These are phyloP conservation scores for Pseudopithomyces chartarum DNA, from an alignment of 2,329 filamentous ascomycete genomes.

Conservation along the genomic window DNA sequence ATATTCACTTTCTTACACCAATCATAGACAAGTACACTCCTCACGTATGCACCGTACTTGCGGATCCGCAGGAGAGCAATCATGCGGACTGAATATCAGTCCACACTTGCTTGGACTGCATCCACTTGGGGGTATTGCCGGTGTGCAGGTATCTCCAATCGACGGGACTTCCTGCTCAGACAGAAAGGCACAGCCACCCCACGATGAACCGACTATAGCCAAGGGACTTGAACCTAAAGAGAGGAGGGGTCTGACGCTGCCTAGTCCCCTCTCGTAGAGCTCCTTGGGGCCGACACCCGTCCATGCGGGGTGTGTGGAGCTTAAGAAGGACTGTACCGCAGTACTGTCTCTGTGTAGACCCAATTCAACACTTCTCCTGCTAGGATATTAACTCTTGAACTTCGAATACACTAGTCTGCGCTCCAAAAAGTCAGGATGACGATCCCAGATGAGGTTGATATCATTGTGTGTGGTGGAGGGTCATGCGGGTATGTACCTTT, in stretches of 20 bases:
- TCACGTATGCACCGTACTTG: constrained; percentile 18
- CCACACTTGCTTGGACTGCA: constrained; percentile 11
- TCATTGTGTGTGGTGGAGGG: constrained; percentile 78
- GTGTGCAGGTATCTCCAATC: constrained; percentile 14
- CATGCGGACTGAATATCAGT: constrained; percentile 11
- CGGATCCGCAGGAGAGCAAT: constrained; percentile 38
- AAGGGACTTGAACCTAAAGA: constrained; percentile 19
- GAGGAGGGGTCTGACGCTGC: constrained; percentile 18
- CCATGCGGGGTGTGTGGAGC: constrained; percentile 37
- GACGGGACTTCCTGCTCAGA: constrained; percentile 16
- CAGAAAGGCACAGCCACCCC: constrained; percentile 26
- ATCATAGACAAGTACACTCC: constrained; percentile 23
- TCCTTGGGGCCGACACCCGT: constrained; percentile 28
- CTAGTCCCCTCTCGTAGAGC: constrained; percentile 24
- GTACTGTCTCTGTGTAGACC: constrained; percentile 18
- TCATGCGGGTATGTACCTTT: constrained; percentile 62
- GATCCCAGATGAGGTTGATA: constrained; percentile 78
- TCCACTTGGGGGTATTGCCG: constrained; percentile 15
- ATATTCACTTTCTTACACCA: constrained; percentile 18
- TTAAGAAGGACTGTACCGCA: constrained; percentile 29
- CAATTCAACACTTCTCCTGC: constrained; percentile 35
- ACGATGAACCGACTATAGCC: constrained; percentile 27
- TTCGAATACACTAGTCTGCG: neutral
- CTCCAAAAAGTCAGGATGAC: constrained; percentile 52
- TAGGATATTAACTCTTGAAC: constrained; percentile 23